Evolutionary conservation across 2,329 filamentous ascomycete species (phyloP), one percentile per base, ranked within the genome.

Genomic region (Phoma sp.): DNA sequence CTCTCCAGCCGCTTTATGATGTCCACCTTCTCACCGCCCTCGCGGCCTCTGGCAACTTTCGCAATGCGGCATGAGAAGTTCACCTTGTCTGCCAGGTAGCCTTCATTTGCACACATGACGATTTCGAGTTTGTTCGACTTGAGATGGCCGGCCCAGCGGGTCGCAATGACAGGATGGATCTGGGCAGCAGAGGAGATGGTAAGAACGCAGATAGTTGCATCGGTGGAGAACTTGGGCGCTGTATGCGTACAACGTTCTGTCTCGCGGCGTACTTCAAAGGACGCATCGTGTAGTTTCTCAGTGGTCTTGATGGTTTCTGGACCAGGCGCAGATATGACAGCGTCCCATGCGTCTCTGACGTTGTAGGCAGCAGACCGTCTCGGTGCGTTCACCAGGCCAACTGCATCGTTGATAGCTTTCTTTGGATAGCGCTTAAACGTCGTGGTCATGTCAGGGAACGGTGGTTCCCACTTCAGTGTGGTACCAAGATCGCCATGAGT

Each of bases 31-130:
- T 81, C 79, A 2, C 64, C 61, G 0, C 69, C 67, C 14, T 84
- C 80, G 23, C 78, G 75, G 14, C 72, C 77, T 53, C 81, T 74
- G 2, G 86, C 86, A 52, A 80, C 82, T 39, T 81, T 77, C 0
- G 87, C 80, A 6, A 89, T 74, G 2, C 87, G 81, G 58, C 87
- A 89, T 1, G 84, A 87, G 72, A 90, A 90, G 63, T 88, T 87
- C 20, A 90, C 86, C 68, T 83, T 81, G 2, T 78, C 85, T 0
- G 83, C 80, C 0, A 87, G 66, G 59, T 89, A 90, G 0, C 86
- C 86, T 50, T 86, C 83, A 50, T 90, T 90, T 0, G 87, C 87
- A 4, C 86, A 86, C 60, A 89, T 77, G 7, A 90, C 78, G 1
- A 89, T 83, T 62, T 89, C 83, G 1, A 89, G 76, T 47, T 81